phyloP scores from a whole-genome alignment of 2,329 filamentous ascomycete species.

The Neonectria faginata region DNA sequence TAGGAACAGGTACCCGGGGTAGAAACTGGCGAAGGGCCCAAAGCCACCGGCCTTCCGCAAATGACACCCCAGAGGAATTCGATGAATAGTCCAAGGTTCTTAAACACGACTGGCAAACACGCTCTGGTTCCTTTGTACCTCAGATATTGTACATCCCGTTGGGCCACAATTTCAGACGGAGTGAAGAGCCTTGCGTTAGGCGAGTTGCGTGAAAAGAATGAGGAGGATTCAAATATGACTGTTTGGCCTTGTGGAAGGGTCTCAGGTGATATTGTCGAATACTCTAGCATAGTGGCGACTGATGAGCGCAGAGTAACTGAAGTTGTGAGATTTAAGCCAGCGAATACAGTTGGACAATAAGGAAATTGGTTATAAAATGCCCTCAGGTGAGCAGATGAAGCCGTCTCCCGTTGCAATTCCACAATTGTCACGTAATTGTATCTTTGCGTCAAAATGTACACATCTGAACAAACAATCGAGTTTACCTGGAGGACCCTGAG shows the following conservation, averaged over 20 bases:
- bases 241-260: background rate
- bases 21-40: conserved; percentile 16
- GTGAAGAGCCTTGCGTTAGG: background rate
- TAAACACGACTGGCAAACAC: conserved; percentile 8
- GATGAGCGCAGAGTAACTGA: no score
- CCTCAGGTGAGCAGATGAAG: no score
- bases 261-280: background rate
- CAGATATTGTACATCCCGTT: conserved; percentile 48
- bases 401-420: no score
- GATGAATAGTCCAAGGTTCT: conserved; percentile 30
- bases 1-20: conserved; percentile 28
- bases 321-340: no score
- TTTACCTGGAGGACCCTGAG: no score
- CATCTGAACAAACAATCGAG: no score
- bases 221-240: background rate
- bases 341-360: no score
- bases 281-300: no score
- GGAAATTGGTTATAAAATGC: no score
- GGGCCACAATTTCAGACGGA: conserved; percentile 61
- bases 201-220: background rate
- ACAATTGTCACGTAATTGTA: no score
- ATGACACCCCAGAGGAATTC: conserved; percentile 8
- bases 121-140: background rate
- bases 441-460: no score
- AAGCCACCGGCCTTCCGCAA: conserved; percentile 26